Conservation (phyloP, 2,329 filamentous ascomycete genomes). For the Gnomoniopsis smithogilvyi region DNA sequence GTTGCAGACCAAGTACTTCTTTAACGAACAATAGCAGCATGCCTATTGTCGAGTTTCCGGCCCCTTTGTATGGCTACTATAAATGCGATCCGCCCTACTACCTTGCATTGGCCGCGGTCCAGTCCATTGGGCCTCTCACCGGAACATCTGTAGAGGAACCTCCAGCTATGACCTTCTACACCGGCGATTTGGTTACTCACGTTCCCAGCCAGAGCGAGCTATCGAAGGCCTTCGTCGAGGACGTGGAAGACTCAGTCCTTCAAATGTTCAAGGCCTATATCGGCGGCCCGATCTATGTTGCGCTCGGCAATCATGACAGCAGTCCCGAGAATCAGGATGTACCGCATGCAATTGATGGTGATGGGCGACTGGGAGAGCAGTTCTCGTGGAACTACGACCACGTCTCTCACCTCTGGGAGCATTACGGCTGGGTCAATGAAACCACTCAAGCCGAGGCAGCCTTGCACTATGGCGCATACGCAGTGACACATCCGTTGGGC, state of each 20-base stretch:
- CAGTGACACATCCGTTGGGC: slow-evolving; percentile 49
- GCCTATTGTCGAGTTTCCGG: slow-evolving; percentile 41
- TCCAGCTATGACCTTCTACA: slow-evolving; percentile 53
- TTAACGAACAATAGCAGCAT: slow-evolving; percentile 29
- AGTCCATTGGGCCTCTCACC: slow-evolving; percentile 53
- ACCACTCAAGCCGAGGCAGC: slow-evolving; percentile 42
- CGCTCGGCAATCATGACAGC: slow-evolving; percentile 56
- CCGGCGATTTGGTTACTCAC: slow-evolving; percentile 54
- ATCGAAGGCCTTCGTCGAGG: slow-evolving; percentile 49
- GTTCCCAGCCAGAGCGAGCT: slow-evolving; percentile 45
- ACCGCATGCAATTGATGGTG: slow-evolving; percentile 46
- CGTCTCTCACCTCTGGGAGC: slow-evolving; percentile 50
- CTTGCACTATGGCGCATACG: slow-evolving; percentile 54
- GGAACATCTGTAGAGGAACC: slow-evolving; percentile 45
- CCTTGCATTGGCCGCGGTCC: slow-evolving; percentile 50
- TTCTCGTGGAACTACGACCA: slow-evolving; percentile 58
- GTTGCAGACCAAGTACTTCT: slow-evolving; percentile 44
- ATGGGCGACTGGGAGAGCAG: slow-evolving; percentile 48
- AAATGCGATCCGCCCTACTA: slow-evolving; percentile 58
- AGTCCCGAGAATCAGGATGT: slow-evolving; percentile 51
- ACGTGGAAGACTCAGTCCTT: slow-evolving; percentile 50
- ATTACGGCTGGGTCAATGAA: slow-evolving; percentile 51
- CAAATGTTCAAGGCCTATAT: slow-evolving; percentile 55
- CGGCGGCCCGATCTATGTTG: slow-evolving; percentile 52
- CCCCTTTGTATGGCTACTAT: slow-evolving; percentile 52